Conservation (phyloP, 2,329 filamentous ascomycete species). For the Colletotrichum sp. region DNA sequence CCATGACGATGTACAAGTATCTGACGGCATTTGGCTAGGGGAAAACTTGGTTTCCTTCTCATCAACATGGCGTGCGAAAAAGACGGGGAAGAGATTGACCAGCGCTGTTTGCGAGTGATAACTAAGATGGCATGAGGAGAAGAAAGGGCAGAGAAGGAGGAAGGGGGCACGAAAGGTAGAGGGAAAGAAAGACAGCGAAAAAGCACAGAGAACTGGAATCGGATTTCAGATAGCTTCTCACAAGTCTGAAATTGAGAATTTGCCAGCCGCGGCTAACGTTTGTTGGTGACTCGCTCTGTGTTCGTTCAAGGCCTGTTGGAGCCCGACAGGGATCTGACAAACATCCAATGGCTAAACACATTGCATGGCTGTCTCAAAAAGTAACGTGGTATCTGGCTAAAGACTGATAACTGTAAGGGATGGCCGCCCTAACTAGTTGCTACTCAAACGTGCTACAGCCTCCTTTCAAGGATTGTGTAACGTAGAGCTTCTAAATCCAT, state of each 20-base stretch:
- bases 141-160: neutral
- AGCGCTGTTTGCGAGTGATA: fast-evolving
- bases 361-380: too few species aligned
- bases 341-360: neutral
- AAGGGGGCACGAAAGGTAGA: fast-evolving
- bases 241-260: neutral
- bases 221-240: fast-evolving
- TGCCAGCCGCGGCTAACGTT: neutral
- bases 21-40: fast-evolving
- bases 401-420: too few species aligned
- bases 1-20: neutral
- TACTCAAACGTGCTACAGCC: too few species aligned
- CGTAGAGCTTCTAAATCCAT: too few species aligned
- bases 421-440: too few species aligned
- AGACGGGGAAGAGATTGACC: neutral
- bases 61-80: neutral
- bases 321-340: neutral
- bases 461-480: too few species aligned
- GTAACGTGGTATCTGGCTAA: too few species aligned
- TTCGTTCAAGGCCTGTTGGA: neutral
- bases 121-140: neutral
- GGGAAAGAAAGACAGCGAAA: neutral
- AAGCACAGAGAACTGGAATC: neutral
- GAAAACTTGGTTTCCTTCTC: too few species aligned
- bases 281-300: neutral